Evolutionary conservation across 768 basidiomycete genomes (phyloP).

Genomic region (Kondoa subrosea): DNA sequence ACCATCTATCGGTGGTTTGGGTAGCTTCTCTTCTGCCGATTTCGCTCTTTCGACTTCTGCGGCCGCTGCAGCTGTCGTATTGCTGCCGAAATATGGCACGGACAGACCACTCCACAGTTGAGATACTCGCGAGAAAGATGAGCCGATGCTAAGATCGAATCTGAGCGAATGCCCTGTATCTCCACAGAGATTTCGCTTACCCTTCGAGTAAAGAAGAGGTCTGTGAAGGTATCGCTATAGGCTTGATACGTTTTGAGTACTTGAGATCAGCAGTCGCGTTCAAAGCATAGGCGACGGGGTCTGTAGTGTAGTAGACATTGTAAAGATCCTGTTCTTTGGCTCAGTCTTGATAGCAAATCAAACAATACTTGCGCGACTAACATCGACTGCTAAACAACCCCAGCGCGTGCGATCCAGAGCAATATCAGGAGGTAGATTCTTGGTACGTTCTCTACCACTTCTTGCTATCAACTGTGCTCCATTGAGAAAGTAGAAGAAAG

Average conservation of each 20-base stretch:
- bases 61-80: slow-evolving; percentile 1
- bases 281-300: slow-evolving; percentile 24
- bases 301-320: slow-evolving; percentile 23
- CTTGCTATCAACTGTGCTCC: slow-evolving; percentile 26
- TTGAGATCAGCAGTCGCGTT: slow-evolving; percentile 24
- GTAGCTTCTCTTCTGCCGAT: background rate
- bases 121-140: background rate
- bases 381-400: slow-evolving; percentile 21
- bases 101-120: background rate
- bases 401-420: slow-evolving; percentile 23
- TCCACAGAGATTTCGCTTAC: background rate
- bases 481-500: slow-evolving; percentile 25
- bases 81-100: slow-evolving; percentile 1
- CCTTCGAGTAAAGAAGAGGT: slow-evolving; percentile 22
- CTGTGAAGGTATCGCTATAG: slow-evolving; percentile 22
- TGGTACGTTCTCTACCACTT: slow-evolving; percentile 20
- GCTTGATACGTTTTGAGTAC: slow-evolving; percentile 24
- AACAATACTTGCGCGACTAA: slow-evolving; percentile 8
- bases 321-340: slow-evolving; percentile 8
- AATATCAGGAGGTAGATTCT: slow-evolving; percentile 19
- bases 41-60: slow-evolving; percentile 2
- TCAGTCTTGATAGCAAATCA: slow-evolving; percentile 12
- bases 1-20: background rate
- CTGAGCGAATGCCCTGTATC: background rate
- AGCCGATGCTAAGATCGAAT: background rate